Base-by-base conservation (phyloP, 306 rosid genomes). In the Sophora flavescens region DNA sequence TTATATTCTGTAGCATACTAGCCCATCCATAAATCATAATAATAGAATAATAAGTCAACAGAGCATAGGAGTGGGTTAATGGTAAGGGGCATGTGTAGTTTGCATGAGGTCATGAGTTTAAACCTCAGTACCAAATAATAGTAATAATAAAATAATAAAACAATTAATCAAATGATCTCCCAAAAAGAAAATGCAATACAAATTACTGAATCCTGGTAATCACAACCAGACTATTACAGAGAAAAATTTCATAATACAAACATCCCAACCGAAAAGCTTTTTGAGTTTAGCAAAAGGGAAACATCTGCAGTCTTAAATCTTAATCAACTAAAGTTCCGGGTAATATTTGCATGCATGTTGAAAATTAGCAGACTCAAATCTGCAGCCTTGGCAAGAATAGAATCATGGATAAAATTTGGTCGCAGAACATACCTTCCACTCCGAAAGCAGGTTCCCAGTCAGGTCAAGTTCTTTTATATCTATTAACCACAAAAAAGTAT, bases 371-470 rank as follows among this genome's bases (percentile, higher is more conserved):
- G 60, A 54, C 13, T 76, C 16, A 47, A 72, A 56, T 58, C 71
- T 51, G 53, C 66, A 68, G 65, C 59, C 69, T 62, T 72, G 2
- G 48, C 75, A 56, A 51, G 47, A 72, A 68, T 48, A 67, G 54
- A 68, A 65, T 38, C 33, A 45, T 11, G 36, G 33, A 83, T 15
- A 66, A 77, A 80, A 66, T 26, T 79, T 36, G 60, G 74, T 82
- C 38, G 50, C 6, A 38, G 59, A 72, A 76, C 65, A 69, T 84
- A 94, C 98, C 97, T 85, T 89, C 98, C 98, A 92, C 62, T 92
- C 90, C 9, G 90, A 90, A 57, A 95, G 87, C 68, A 95, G 84
- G 87, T 92, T 95, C 86, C 97, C 97, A 15, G 96, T 90, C 83
- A 92, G 86, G 84, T 92, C 97, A 70, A 95, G 96, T 87, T 86